phyloP scores from a whole-genome alignment of 257 asterid genomes.

The Solanum boliviense region DNA sequence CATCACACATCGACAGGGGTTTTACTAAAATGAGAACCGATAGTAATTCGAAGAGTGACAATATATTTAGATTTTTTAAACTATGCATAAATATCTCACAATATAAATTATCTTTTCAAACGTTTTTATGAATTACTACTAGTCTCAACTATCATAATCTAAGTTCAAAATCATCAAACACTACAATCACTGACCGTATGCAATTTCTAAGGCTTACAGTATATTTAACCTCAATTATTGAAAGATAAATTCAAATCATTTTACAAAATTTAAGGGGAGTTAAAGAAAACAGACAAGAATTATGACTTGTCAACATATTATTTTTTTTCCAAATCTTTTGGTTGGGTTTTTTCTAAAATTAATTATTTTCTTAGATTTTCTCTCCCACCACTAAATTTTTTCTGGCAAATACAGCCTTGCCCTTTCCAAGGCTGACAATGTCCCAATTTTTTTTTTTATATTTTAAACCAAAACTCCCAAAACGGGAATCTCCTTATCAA shows the following conservation, averaged over 20 bases:
- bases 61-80: no score
- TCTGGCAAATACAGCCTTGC: neutral
- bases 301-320: neutral
- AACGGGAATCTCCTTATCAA: neutral
- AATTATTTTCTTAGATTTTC: neutral
- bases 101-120: no score
- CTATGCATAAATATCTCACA: no score
- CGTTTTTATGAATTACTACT: no score
- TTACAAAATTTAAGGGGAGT: neutral
- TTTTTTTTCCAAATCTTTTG: neutral
- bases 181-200: no score
- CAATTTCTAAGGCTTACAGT: no score
- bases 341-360: neutral
- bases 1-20: no score
- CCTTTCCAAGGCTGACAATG: neutral
- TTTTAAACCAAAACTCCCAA: neutral
- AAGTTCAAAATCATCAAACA: no score
- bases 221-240: neutral
- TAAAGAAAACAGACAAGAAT: neutral
- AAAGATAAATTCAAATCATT: neutral
- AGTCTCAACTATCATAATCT: no score
- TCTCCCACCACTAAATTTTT: neutral
- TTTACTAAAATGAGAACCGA: no score
- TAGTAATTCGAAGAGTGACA: no score
- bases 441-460: neutral